phyloP scores from a whole-genome alignment of 2,329 filamentous ascomycete species.

The Neofusicoccum sp. region DNA sequence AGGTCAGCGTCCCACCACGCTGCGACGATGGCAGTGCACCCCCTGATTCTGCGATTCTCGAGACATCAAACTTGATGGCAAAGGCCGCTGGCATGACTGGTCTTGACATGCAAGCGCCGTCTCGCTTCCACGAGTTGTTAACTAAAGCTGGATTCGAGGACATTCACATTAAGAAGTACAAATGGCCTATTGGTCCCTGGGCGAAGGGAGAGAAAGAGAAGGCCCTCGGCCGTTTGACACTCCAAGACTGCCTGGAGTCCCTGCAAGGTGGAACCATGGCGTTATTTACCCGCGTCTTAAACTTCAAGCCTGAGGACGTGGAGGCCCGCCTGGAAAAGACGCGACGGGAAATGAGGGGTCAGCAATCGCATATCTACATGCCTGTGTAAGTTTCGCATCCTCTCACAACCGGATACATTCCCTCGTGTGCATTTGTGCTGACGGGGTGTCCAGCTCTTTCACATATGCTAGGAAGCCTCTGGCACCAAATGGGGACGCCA shows the following conservation, averaged over 20 bases:
- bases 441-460: neutral
- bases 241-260: constrained; percentile 3
- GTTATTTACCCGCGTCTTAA: constrained; percentile 3
- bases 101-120: constrained; percentile 44
- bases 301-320: neutral
- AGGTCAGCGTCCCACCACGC: constrained; percentile 30
- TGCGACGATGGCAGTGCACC: constrained; percentile 27
- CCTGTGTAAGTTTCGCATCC: neutral
- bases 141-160: constrained; percentile 30
- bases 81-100: constrained; percentile 36
- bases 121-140: constrained; percentile 34
- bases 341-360: neutral
- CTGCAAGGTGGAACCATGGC: neutral
- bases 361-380: constrained; percentile 1
- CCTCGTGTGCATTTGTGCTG: too few species aligned
- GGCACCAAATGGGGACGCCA: neutral
- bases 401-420: too few species aligned
- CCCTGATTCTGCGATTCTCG: constrained; percentile 29
- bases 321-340: neutral
- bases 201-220: constrained; percentile 21
- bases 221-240: neutral
- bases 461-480: constrained; percentile 4
- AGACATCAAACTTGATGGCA: constrained; percentile 32
- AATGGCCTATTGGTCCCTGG: constrained; percentile 32
- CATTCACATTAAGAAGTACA: constrained; percentile 33